phyloP scores from a whole-genome alignment of 202 grass and related monocot species.

The Elaeis oleifera region DNA sequence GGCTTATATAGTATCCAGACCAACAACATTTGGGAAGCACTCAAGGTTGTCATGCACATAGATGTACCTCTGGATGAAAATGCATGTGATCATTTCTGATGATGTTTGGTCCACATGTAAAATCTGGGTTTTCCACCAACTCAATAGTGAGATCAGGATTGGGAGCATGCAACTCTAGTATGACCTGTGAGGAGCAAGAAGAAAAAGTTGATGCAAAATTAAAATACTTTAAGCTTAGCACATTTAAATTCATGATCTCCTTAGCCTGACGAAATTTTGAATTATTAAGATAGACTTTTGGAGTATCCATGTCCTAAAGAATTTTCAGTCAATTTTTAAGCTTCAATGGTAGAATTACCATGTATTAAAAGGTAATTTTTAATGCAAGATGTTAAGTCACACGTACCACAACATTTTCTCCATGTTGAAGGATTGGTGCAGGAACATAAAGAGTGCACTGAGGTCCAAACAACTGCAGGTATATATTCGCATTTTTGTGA shows the following conservation, averaged over 20 bases:
- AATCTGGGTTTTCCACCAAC: conserved; percentile 69
- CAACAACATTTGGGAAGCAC: neutral
- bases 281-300: too few species aligned
- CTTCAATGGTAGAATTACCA: too few species aligned
- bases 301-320: too few species aligned
- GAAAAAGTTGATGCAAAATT: neutral
- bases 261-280: too few species aligned
- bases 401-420: conserved; percentile 71
- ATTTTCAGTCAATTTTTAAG: too few species aligned
- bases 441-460: conserved; percentile 88
- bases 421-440: conserved; percentile 58
- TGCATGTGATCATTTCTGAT: neutral
- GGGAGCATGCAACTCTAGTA: conserved; percentile 63
- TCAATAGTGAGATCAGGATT: conserved; percentile 47
- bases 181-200: conserved; percentile 40
- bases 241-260: too few species aligned
- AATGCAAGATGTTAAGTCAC: conserved; percentile 10
- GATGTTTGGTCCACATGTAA: conserved; percentile 43
- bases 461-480: conserved; percentile 61
- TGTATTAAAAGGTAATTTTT: neutral
- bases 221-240: too few species aligned
- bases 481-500: conserved; percentile 19
- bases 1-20: too few species aligned
- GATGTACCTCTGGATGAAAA: neutral
- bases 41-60: neutral